Evolutionary conservation across 2,329 filamentous ascomycete species (phyloP), one percentile per base, ranked within the genome.

Genomic region (Alternaria arbusti): DNA sequence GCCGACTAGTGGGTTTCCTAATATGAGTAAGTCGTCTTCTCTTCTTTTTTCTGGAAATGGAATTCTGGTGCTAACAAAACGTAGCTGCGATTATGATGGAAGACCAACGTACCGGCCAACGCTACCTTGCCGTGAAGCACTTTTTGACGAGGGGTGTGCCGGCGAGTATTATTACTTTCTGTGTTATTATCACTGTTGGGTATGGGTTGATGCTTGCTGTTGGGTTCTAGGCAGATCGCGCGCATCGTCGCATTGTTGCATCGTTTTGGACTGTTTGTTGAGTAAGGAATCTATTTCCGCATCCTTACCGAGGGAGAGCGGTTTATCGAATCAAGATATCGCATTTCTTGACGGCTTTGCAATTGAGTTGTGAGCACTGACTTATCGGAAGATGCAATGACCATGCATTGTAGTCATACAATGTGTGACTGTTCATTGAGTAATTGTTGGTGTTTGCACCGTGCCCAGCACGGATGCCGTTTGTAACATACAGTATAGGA

Each of bases 31-130:
- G 94, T n/a, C n/a, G n/a, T 91, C 49, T 26, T 47, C 17, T 9
- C 9, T 26, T 10, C 25, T 5, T 23, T 3, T 26, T 26, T 4
- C 25, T 3, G n/a, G n/a, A n/a, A n/a, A n/a, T n/a, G n/a, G n/a
- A n/a, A n/a, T n/a, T n/a, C n/a, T 26, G 5, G 5, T 44, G 52
- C 36, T 61, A 28, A 45, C 47, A 3, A 30, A 57, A 23, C 40
- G 40, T 68, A 96, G 93, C 96, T 75, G 96, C 96, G 5, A 98
- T 99, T 74, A 98, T 99, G 96, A 98, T 98, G 86, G 96, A 99
- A 82, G 95, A 99, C 74, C 88, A 92, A 0, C 87, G 91, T 67
- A 96, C 94, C 0, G 96, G 96, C 9, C 93, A 97, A 78, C 87
- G 96, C 59, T 99, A 99, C 77, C 86, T 99, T 57, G 86, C 91